A percentile compares a stretch with the other conserved stretches of the same genome.
Evolutionary conservation across 768 basidiomycete genomes (phyloP).

Genomic region (Hydnomerulius pinastri): DNA sequence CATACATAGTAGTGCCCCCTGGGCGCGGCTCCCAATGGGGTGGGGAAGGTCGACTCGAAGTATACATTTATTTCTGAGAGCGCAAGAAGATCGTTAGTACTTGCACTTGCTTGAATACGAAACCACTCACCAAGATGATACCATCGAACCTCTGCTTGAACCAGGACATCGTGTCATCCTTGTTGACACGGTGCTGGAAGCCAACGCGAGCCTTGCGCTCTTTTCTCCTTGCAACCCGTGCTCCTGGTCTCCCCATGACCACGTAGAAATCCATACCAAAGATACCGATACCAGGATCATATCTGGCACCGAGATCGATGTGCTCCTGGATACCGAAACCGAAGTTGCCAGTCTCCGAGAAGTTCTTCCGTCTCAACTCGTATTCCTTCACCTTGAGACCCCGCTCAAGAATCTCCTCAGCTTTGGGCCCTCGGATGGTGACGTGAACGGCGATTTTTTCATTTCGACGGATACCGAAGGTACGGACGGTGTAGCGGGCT

Average conservation of each 20-base stretch:
- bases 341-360: conserved; percentile 99
- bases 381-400: conserved; percentile 99
- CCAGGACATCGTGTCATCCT: conserved; percentile 97
- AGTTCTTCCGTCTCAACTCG: conserved; percentile 96
- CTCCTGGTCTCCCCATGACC: conserved; percentile 96
- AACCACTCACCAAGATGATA: conserved; percentile 79
- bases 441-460: conserved; percentile 99
- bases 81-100: not conserved
- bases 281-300: conserved; percentile 98
- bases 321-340: conserved; percentile 99
- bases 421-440: conserved; percentile 99
- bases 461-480: conserved; percentile 99
- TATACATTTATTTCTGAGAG: conserved; percentile 28
- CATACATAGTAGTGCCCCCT: conserved; percentile 17
- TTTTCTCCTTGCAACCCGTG: conserved; percentile 88
- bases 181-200: conserved; percentile 86
- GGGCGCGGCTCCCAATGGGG: not conserved
- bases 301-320: conserved; percentile 98
- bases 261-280: conserved; percentile 99
- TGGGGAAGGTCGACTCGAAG: not conserved
- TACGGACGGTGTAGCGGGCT: conserved; percentile 99
- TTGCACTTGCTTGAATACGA: not conserved
- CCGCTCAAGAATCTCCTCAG: conserved; percentile 98
- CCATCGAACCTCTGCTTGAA: conserved; percentile 99
- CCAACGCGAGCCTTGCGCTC: conserved; percentile 87